phyloP scores from a whole-genome alignment of 2,329 filamentous ascomycete species.

The Thielaviopsis euricoi region DNA sequence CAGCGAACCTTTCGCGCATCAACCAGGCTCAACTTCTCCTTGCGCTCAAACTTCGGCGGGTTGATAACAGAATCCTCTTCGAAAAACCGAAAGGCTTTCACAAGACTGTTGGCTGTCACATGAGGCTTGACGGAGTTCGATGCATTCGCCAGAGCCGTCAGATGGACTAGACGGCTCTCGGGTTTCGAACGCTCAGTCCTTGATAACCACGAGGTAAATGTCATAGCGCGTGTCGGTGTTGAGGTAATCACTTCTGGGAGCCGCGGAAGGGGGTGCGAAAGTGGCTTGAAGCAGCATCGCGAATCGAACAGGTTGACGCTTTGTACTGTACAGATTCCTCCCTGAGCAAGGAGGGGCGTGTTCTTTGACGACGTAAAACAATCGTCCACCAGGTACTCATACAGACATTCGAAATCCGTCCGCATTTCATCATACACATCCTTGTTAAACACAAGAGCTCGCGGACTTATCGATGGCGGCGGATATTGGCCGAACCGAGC shows the following conservation, averaged over 20 bases:
- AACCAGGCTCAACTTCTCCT: slow-evolving; percentile 22
- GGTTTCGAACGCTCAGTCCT: slow-evolving; percentile 26
- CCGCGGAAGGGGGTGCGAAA: slow-evolving; percentile 51
- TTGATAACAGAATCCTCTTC: slow-evolving; percentile 38
- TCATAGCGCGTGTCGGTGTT: slow-evolving; percentile 16
- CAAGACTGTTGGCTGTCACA: slow-evolving; percentile 35
- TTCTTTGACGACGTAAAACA: slow-evolving; percentile 31
- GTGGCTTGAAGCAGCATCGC: slow-evolving; percentile 38
- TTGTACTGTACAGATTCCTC: slow-evolving; percentile 55
- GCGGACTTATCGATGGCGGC: slow-evolving; percentile 29
- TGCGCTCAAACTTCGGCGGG: slow-evolving; percentile 15
- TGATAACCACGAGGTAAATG: slow-evolving; percentile 26
- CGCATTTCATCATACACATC: slow-evolving; percentile 42
- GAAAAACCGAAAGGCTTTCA: slow-evolving; percentile 52
- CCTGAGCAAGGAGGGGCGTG: slow-evolving; percentile 38
- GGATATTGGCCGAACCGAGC: slow-evolving; percentile 57
- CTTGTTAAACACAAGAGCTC: slow-evolving; percentile 35
- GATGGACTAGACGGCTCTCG: slow-evolving; percentile 31
- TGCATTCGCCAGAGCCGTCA: slow-evolving; percentile 35
- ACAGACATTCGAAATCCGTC: slow-evolving; percentile 53
- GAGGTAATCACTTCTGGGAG: slow-evolving; percentile 31
- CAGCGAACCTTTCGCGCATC: slow-evolving; percentile 66
- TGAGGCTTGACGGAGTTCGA: slow-evolving; percentile 26
- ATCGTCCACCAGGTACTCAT: slow-evolving; percentile 53
- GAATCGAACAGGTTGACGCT: slow-evolving; percentile 50